Base-by-base conservation (phyloP, 345 rosid species). In the Citrus glauca region DNA sequence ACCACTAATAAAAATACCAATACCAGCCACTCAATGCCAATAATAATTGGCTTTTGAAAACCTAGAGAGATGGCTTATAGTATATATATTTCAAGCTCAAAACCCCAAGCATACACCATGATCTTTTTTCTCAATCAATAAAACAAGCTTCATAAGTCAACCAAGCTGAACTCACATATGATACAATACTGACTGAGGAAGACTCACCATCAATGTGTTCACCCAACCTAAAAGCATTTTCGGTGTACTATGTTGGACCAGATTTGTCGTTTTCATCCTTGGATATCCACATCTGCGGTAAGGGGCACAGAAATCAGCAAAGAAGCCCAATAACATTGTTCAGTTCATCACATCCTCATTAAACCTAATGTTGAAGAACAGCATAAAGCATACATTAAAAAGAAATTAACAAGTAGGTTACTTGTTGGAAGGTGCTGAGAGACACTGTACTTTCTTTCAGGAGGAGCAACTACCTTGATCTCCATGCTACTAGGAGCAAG, bases 371-470 rank as follows among this genome's bases (percentile, higher is more conserved):
- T 4, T 6, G 25, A 69, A 25, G 25, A 69, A 45, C 17, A 1
- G 56, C 19, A n/a, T 24, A 24, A 48, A 10, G 35, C 25, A 24
- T 27, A 9, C 19, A 20, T 27, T 17, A 42, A 73, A 61, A 73
- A n/a, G 74, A 48, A n/a, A 14, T 22, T 42, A 25, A 67, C 24
- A 28, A 63, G 37, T 25, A 71, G 22, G 50, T 68, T 86, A 84
- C 85, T 87, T 86, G 90, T 74, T 87, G 88, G 87, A 87, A 87
- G 50, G 90, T 87, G 83, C 90, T 87, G 60, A 87, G 88, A 85
- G 76, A 87, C 90, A 53, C 90, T 87, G 73, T 87, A 87, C 82
- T 87, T 87, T 78, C 90, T 87, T 83, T 87, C 90, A 0, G 90
- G 90, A 40, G 90, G 90, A 14, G 90, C 90, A 69, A 87, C 90